Percentiles rank a stretch among this genome's conserved stretches.
Evolutionary conservation across 352 stramenopile genomes (phyloP).

Genomic region (Pythium guiyangense): DNA sequence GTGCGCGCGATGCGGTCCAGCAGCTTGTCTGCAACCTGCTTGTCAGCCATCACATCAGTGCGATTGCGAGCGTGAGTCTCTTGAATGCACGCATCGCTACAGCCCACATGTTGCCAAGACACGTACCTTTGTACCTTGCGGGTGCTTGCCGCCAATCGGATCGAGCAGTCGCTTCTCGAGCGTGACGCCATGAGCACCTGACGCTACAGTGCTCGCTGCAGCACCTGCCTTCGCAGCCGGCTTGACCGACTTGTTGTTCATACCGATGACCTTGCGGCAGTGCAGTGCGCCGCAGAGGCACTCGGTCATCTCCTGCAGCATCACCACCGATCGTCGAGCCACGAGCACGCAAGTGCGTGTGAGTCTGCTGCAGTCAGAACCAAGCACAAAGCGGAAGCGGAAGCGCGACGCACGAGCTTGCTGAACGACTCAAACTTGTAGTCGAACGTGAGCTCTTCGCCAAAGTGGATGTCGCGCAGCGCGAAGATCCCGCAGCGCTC

Average conservation of each 20-base stretch:
- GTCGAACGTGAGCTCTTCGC: conserved; percentile 94
- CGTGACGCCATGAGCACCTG: neutral
- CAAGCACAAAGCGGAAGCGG: no score
- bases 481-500: conserved; percentile 96
- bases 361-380: conserved; percentile 9
- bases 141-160: conserved; percentile 35
- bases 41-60: neutral
- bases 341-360: conserved; percentile 2
- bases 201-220: neutral
- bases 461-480: conserved; percentile 77
- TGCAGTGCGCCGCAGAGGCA: conserved; percentile 58
- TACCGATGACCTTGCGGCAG: conserved; percentile 69
- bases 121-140: conserved; percentile 38
- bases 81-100: neutral
- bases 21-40: conserved; percentile 48
- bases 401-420: conserved; percentile 23
- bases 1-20: conserved; percentile 50
- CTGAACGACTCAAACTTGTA: conserved; percentile 90
- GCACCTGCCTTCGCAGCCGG: conserved; percentile 10
- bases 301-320: conserved; percentile 57
- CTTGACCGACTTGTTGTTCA: conserved; percentile 56
- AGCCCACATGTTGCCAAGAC: no score
- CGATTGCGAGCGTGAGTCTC: neutral
- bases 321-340: no score
- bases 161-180: conserved; percentile 30